These are phyloP conservation scores for Trifolium subterraneum DNA, from an alignment of 306 rosid species.

Conservation along the genomic window DNA sequence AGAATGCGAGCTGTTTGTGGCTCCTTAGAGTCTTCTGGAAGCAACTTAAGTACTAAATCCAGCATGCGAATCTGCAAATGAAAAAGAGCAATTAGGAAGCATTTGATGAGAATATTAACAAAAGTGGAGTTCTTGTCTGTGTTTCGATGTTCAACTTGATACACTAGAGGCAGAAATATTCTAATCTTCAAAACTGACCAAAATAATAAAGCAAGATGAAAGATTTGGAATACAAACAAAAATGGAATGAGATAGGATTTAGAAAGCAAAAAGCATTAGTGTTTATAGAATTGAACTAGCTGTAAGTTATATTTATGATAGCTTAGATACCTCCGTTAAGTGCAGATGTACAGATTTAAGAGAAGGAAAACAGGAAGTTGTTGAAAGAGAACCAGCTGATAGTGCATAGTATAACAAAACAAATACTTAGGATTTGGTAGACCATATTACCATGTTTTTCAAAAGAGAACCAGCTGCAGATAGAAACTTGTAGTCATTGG, in stretches of 20 bases:
- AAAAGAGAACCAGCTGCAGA: slow-evolving; percentile 93
- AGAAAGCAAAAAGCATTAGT: slow-evolving; percentile 20
- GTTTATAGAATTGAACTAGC: slow-evolving; percentile 14
- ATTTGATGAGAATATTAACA: slow-evolving; percentile 32
- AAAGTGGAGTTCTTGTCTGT: slow-evolving; percentile 15
- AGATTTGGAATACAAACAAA: slow-evolving; percentile 25
- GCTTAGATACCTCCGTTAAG: slow-evolving; percentile 4
- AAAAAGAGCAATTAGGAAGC: slow-evolving; percentile 46
- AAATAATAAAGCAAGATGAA: slow-evolving; percentile 30
- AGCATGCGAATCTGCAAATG: slow-evolving; percentile 80
- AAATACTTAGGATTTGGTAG: slow-evolving; percentile 30
- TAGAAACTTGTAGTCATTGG: slow-evolving; percentile 74
- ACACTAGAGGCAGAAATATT: neutral
- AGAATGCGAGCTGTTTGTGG: slow-evolving; percentile 92
- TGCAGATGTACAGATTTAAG: slow-evolving; percentile 13
- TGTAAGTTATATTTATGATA: slow-evolving; percentile 11
- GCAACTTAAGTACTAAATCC: slow-evolving; percentile 77
- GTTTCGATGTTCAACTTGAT: slow-evolving; percentile 15
- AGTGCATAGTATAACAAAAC: neutral
- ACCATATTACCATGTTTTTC: slow-evolving; percentile 78
- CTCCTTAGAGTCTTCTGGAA: slow-evolving; percentile 81
- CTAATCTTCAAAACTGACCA: slow-evolving; percentile 13
- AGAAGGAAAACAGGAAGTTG: slow-evolving; percentile 1
- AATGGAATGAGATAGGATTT: slow-evolving; percentile 15
- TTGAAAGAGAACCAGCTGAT: neutral